Conservation (phyloP, 176 grass and related monocot genomes). For the Chloris gayana region DNA sequence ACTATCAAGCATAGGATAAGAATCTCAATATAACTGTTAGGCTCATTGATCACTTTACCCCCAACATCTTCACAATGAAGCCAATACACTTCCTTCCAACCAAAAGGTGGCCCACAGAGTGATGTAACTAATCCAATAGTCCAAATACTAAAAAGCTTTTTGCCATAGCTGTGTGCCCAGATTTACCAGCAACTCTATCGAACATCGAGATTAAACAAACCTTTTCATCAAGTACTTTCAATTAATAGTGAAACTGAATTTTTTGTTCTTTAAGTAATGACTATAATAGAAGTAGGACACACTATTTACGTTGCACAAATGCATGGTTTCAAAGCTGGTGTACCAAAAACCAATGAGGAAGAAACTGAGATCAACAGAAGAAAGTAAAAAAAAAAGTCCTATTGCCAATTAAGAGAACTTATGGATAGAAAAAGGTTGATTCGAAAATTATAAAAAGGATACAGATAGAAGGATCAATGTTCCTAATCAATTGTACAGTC, state of each 20-base stretch:
- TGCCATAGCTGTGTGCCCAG: not conserved
- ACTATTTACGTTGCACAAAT: not conserved
- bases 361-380: constrained; percentile 12
- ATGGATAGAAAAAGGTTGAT: not conserved
- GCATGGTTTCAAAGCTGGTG: not conserved
- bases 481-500: not conserved
- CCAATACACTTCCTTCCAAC: constrained; percentile 27
- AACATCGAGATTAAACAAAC: not conserved
- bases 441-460: constrained; percentile 10
- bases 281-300: not conserved
- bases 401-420: constrained; percentile 27
- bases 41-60: not conserved
- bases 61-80: constrained; percentile 36
- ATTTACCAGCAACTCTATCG: not conserved
- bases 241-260: not conserved
- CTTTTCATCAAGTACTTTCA: not conserved
- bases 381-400: constrained; percentile 19
- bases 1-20: constrained; percentile 32
- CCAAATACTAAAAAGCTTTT: not conserved
- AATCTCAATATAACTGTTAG: constrained; percentile 13
- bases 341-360: not conserved
- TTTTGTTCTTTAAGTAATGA: not conserved
- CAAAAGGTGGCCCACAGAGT: not conserved
- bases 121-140: constrained; percentile 31
- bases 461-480: not conserved